These are phyloP conservation scores for Fraxinus latifolia DNA, from an alignment of 305 asterid species.

Conservation along the genomic window DNA sequence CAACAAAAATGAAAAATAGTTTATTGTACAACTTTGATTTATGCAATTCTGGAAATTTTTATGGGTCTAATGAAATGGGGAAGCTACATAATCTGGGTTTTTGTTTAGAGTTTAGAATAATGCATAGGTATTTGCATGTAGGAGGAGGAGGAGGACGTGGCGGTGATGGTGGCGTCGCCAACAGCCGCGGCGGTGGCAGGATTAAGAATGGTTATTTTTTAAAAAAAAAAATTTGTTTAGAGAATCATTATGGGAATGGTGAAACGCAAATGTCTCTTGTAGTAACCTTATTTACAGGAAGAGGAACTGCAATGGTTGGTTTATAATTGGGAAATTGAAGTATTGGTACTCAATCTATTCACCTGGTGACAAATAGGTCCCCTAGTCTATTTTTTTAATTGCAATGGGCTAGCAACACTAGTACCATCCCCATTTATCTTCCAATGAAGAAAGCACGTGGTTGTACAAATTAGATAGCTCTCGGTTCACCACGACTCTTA, in stretches of 20 bases:
- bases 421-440: neutral
- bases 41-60: neutral
- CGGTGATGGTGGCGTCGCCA: slow-evolving; percentile 2
- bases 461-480: neutral
- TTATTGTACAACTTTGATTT: neutral
- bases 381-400: neutral
- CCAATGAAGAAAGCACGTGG: neutral
- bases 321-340: neutral
- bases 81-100: neutral
- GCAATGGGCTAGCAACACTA: neutral
- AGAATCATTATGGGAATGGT: slow-evolving; percentile 26
- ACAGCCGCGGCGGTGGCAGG: neutral
- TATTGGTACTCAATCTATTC: neutral
- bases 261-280: slow-evolving; percentile 39
- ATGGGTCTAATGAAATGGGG: neutral
- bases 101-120: neutral
- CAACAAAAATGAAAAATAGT: neutral
- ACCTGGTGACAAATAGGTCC: neutral
- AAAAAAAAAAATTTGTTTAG: too few species aligned
- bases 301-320: neutral
- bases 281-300: slow-evolving; percentile 43
- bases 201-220: neutral
- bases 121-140: slow-evolving; percentile 16
- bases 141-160: slow-evolving; percentile 18
- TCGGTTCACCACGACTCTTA: neutral